phyloP scores from a whole-genome alignment of 2,329 filamentous ascomycete species.

The Colletotrichum tamarilloi region DNA sequence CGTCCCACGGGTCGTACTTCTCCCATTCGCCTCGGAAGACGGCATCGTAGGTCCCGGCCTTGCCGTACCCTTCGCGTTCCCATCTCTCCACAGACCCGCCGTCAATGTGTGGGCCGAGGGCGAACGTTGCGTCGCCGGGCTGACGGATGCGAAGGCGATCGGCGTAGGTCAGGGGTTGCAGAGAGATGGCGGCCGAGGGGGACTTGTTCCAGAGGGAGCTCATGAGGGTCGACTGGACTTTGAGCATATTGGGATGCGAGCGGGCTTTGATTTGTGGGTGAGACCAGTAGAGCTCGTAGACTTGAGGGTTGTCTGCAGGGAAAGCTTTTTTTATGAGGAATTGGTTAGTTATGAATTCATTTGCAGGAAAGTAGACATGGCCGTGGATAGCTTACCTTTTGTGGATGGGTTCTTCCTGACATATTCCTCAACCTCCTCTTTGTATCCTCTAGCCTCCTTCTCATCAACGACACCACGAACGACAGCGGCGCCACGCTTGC shows the following conservation, averaged over 20 bases:
- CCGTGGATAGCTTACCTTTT: conserved; percentile 50
- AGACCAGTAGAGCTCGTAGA: conserved; percentile 83
- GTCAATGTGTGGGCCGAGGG: conserved; percentile 79
- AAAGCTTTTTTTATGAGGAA: conserved; percentile 60
- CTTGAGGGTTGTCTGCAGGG: conserved; percentile 73
- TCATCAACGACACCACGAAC: conserved; percentile 74
- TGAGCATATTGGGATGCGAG: conserved; percentile 72
- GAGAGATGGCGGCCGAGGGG: conserved; percentile 57
- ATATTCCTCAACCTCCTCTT: conserved; percentile 73
- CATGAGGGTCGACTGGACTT: conserved; percentile 72
- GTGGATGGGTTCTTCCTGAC: conserved; percentile 71
- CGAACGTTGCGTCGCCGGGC: conserved; percentile 77
- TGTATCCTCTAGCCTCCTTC: conserved; percentile 71
- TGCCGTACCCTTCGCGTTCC: conserved; percentile 76
- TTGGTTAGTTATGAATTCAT: background rate
- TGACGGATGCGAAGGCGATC: conserved; percentile 78
- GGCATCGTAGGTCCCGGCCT: conserved; percentile 75
- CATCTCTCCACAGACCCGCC: conserved; percentile 81
- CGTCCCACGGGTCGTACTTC: conserved; percentile 84
- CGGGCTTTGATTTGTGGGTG: conserved; percentile 74
- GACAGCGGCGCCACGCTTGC: conserved; percentile 71
- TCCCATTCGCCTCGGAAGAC: conserved; percentile 85
- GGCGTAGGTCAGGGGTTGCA: conserved; percentile 74
- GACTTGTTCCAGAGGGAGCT: conserved; percentile 68
- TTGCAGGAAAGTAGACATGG: background rate